These are phyloP conservation scores for Kazachstania psychrophila DNA, from an alignment of 805 yeast genomes.

Conservation along the genomic window DNA sequence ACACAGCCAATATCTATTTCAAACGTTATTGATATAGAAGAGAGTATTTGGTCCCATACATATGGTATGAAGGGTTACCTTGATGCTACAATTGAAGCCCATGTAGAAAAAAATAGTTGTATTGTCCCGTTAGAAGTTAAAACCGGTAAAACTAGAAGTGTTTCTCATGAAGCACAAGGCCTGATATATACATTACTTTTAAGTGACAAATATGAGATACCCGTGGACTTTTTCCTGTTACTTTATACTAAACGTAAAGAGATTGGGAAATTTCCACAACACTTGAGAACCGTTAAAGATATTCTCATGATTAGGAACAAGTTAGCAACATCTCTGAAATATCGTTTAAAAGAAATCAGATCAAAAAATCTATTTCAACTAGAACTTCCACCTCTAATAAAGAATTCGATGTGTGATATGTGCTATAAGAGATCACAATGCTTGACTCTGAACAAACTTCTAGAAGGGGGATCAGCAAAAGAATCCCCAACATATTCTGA, in stretches of 20 bases:
- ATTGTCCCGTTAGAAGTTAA: constrained; percentile 83
- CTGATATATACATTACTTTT: constrained; percentile 70
- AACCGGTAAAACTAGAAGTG: constrained; percentile 58
- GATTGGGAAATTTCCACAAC: constrained; percentile 45
- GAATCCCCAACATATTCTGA: constrained; percentile 44
- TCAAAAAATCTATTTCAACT: constrained; percentile 12
- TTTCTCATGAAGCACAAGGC: constrained; percentile 79
- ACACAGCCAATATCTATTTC: constrained; percentile 42
- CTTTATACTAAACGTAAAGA: constrained; percentile 61
- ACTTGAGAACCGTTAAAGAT: constrained; percentile 50
- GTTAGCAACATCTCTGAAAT: constrained; percentile 49
- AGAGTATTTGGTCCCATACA: constrained; percentile 82
- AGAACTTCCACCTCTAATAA: constrained; percentile 45
- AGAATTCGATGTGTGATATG: constrained; percentile 47
- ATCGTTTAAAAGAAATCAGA: constrained; percentile 25
- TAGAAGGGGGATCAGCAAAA: constrained; percentile 49
- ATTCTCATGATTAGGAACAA: constrained; percentile 65
- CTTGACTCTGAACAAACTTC: constrained; percentile 52
- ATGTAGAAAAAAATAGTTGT: constrained; percentile 34
- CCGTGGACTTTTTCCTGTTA: constrained; percentile 54
- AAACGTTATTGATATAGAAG: constrained; percentile 76
- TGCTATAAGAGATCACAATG: constrained; percentile 53
- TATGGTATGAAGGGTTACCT: constrained; percentile 84
- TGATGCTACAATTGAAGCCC: constrained; percentile 75
- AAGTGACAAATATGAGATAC: constrained; percentile 68